Base-by-base conservation (phyloP, 176 grass and related monocot genomes). In the Oryza meridionalis region DNA sequence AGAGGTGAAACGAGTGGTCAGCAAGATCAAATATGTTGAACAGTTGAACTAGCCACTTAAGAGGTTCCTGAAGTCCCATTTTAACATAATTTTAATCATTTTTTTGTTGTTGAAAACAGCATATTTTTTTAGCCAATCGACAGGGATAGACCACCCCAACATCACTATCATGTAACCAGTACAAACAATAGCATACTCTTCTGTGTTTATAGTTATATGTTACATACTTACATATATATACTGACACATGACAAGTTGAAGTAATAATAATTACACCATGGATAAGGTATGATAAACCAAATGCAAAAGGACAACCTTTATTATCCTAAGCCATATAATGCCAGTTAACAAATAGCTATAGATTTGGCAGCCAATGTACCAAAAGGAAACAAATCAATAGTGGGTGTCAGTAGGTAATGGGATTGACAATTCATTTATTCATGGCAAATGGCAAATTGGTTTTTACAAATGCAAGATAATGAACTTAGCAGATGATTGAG, bases 301-400 rank as follows among this genome's bases (percentile, higher is more conserved):
- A 25, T 44, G 40, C 58, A 62, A 73, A 47, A 64, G 10, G 38
- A 53, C 16, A 72, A 22, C 32, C 2, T 55, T 69, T 67, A 69
- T 29, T 44, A 43, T 32, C 11, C 19, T 55, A 16, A 32, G 21
- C 26, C 64, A 65, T 22, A 33, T 6, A 64, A 5, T 66, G 81
- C 26, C 81, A 50, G 65, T 49, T 12, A 75, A 35, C 81, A 50
- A 84, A 65, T 19, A 75, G 33, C 71, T 66, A 64, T 61, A 66
- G 11, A 45, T 53, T 31, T 17, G 67, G 42, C 4, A 84, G 14
- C 44, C 7, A 42, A 46, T 9, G 14, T 40, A 50, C 43, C 17
- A 68, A 75, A 51, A 75, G 11, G 40, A 75, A 73, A 74, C 40
- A 74, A 12, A 65, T 21, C 7, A 13, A 83, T 14, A 66, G 17